phyloP scores from a whole-genome alignment of 192 early-diverging fungal species.

The Chytriomyces confervae region DNA sequence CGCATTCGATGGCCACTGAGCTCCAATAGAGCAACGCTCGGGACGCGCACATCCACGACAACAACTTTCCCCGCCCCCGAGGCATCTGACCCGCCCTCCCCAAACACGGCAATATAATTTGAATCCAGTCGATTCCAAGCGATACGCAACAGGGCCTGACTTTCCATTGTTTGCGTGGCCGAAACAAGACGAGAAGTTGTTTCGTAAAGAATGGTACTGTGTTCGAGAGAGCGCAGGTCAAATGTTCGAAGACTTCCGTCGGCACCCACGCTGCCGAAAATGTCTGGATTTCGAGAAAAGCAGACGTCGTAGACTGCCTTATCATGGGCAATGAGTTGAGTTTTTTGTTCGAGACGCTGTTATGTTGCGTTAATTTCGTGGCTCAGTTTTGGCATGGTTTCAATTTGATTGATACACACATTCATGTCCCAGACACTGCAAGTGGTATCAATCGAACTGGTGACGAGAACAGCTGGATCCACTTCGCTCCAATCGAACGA shows the following conservation, averaged over 20 bases:
- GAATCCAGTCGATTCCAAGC: constrained; percentile 90
- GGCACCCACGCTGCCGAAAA: constrained; percentile 81
- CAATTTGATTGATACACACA: constrained; percentile 31
- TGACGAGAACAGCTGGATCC: constrained; percentile 84
- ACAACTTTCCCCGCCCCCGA: constrained; percentile 81
- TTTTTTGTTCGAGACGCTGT: constrained; percentile 91
- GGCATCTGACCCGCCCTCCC: constrained; percentile 36
- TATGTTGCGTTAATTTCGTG: neutral
- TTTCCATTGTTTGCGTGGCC: constrained; percentile 21
- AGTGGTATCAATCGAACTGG: constrained; percentile 97
- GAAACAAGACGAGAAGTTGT: constrained; percentile 47
- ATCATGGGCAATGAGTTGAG: constrained; percentile 99
- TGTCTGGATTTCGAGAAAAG: constrained; percentile 82
- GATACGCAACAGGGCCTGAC: constrained; percentile 78
- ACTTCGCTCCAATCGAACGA: constrained; percentile 97
- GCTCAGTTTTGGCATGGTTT: neutral
- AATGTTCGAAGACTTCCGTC: constrained; percentile 98
- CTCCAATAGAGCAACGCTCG: constrained; percentile 84
- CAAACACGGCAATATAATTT: constrained; percentile 90
- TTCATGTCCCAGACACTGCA: constrained; percentile 99
- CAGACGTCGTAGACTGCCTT: constrained; percentile 98
- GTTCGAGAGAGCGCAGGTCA: constrained; percentile 93
- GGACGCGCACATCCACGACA: constrained; percentile 90
- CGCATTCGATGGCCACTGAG: constrained; percentile 71
- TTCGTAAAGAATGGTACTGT: constrained; percentile 98